Conservation (phyloP, 2,329 filamentous ascomycete genomes). For the Lachnellula occidentalis region DNA sequence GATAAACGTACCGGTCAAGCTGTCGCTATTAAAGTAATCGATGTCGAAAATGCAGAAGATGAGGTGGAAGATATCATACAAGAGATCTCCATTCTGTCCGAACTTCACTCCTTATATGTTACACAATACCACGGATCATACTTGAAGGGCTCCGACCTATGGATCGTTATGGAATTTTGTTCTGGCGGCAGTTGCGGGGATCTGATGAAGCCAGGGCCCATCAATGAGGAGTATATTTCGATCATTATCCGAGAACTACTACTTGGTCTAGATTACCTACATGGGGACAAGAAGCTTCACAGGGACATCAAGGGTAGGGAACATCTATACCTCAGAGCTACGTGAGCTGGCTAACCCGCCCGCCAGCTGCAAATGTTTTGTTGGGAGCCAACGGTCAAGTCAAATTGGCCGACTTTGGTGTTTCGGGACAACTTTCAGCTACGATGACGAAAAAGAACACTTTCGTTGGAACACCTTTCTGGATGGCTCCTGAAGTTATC, state of each 20-base stretch:
- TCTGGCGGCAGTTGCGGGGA: slow-evolving; percentile 95
- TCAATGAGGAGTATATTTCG: slow-evolving; percentile 92
- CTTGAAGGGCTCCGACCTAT: slow-evolving; percentile 90
- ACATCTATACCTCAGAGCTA: slow-evolving; percentile 2
- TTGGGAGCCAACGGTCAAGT: slow-evolving; percentile 88
- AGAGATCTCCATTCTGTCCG: slow-evolving; percentile 95
- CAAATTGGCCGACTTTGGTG: slow-evolving; percentile 94
- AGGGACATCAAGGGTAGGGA: slow-evolving; percentile 84
- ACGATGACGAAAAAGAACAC: slow-evolving; percentile 99
- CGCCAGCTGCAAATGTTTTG: slow-evolving; percentile 81
- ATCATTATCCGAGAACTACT: slow-evolving; percentile 90
- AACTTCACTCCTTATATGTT: slow-evolving; percentile 91
- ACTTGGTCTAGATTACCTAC: slow-evolving; percentile 85
- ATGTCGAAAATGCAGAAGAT: slow-evolving; percentile 97
- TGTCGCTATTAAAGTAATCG: slow-evolving; percentile 97
- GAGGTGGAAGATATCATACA: slow-evolving; percentile 99
- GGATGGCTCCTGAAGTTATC: slow-evolving; percentile 99
- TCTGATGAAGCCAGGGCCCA: slow-evolving; percentile 86
- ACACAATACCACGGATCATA: slow-evolving; percentile 98
- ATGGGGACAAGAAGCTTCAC: slow-evolving; percentile 93
- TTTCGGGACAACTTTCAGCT: slow-evolving; percentile 90
- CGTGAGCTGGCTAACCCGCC: slow-evolving; percentile 3
- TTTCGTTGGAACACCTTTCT: slow-evolving; percentile 96
- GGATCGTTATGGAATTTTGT: slow-evolving; percentile 99
- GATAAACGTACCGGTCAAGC: slow-evolving; percentile 90